A percentile compares a stretch with the other conserved stretches of the same genome.
Evolutionary conservation across 2,329 filamentous ascomycete species (phyloP).

Genomic region (Aspergillus quadricinctus): DNA sequence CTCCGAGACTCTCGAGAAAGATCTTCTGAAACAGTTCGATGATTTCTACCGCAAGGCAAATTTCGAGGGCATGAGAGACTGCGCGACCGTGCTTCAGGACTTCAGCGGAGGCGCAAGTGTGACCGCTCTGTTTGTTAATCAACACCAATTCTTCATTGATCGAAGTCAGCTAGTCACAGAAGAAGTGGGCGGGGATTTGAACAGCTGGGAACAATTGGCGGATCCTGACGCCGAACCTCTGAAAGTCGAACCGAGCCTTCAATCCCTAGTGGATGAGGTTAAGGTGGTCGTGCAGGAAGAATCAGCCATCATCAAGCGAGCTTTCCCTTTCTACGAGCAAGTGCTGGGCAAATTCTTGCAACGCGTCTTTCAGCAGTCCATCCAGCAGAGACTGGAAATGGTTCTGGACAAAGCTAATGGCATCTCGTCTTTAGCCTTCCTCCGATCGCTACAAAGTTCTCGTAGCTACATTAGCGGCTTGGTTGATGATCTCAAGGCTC

Average conservation of each 20-base stretch:
- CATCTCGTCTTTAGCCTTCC: constrained; percentile 85
- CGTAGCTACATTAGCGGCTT: constrained; percentile 81
- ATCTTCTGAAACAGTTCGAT: constrained; percentile 93
- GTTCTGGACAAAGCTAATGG: constrained; percentile 91
- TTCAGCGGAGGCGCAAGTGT: constrained; percentile 96
- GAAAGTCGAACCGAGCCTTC: constrained; percentile 84
- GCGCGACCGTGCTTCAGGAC: constrained; percentile 86
- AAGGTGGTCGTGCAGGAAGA: constrained; percentile 95
- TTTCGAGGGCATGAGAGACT: constrained; percentile 97
- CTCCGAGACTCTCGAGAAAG: constrained; percentile 90
- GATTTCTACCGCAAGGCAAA: constrained; percentile 93
- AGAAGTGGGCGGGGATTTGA: constrained; percentile 59
- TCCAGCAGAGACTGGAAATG: constrained; percentile 92
- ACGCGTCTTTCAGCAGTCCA: constrained; percentile 94
- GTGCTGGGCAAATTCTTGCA: constrained; percentile 91
- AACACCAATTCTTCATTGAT: constrained; percentile 99
- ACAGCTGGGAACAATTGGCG: constrained; percentile 85
- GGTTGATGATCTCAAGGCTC: constrained; percentile 88
- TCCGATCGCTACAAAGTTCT: constrained; percentile 86
- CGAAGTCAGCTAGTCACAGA: constrained; percentile 86
- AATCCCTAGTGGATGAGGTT: constrained; percentile 90
- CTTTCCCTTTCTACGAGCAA: constrained; percentile 94
- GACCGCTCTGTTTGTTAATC: constrained; percentile 94
- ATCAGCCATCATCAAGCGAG: constrained; percentile 91
- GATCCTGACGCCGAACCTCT: constrained; percentile 92